These are phyloP conservation scores for Apiospora saccharicola DNA, from an alignment of 2,329 filamentous ascomycete species.

Conservation along the genomic window DNA sequence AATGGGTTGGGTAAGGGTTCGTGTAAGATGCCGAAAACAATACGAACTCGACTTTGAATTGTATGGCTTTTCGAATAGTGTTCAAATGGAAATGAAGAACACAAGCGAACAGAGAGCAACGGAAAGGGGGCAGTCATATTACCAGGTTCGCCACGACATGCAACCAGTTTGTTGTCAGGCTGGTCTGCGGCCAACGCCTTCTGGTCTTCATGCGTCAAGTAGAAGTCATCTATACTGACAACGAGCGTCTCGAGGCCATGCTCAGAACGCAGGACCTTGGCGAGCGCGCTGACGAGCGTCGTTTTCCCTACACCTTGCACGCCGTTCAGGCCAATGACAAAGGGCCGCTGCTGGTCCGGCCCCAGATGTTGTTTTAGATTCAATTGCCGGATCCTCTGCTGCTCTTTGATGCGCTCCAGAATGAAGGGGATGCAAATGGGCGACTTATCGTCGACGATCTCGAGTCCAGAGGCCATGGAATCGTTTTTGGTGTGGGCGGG, in stretches of 20 bases:
- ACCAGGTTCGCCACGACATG: slow-evolving; percentile 83
- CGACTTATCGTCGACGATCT: slow-evolving; percentile 78
- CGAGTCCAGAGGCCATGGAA: slow-evolving; percentile 3
- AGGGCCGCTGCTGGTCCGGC: slow-evolving; percentile 57
- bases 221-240: slow-evolving; percentile 89
- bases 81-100: too few species aligned
- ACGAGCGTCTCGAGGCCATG: slow-evolving; percentile 71
- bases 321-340: slow-evolving; percentile 89
- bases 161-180: slow-evolving; percentile 76
- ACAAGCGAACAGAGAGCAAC: too few species aligned
- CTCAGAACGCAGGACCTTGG: slow-evolving; percentile 60
- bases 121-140: slow-evolving; percentile 38
- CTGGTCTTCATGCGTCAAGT: slow-evolving; percentile 77
- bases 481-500: neutral
- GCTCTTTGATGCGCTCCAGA: slow-evolving; percentile 60
- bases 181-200: slow-evolving; percentile 68
- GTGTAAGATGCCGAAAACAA: neutral
- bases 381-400: slow-evolving; percentile 51
- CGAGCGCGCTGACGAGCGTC: slow-evolving; percentile 77
- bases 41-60: neutral
- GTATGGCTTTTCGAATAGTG: neutral
- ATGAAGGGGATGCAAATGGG: slow-evolving; percentile 81
- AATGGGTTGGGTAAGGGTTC: neutral
- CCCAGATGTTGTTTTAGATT: neutral
- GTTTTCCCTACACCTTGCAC: slow-evolving; percentile 94